phyloP scores from a whole-genome alignment of 139 green algal species.

The Tetraselmis chui region DNA sequence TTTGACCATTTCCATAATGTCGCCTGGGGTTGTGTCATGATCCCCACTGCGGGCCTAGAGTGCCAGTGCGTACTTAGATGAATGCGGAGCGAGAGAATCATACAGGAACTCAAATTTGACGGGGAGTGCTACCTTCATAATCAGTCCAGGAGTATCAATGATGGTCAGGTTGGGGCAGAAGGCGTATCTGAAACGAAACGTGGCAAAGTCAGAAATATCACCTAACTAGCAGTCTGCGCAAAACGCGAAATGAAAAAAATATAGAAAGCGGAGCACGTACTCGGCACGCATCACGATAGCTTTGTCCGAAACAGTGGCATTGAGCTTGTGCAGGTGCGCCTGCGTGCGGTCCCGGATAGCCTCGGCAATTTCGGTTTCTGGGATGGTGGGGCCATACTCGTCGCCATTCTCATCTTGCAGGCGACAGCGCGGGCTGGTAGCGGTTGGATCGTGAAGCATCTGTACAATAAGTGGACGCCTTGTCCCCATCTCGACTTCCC shows the following conservation, averaged over 20 bases:
- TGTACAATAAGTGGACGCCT: slow-evolving; percentile 26
- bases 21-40: slow-evolving; percentile 73
- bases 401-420: slow-evolving; percentile 81
- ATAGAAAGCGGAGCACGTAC: slow-evolving; percentile 19
- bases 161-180: slow-evolving; percentile 89
- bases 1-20: slow-evolving; percentile 91
- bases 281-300: slow-evolving; percentile 73
- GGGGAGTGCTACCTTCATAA: slow-evolving; percentile 59
- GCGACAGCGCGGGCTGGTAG: slow-evolving; percentile 63
- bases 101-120: no score
- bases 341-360: slow-evolving; percentile 75
- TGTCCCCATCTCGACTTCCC: background rate
- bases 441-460: slow-evolving; percentile 73
- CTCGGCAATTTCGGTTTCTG: slow-evolving; percentile 67
- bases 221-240: slow-evolving; percentile 14
- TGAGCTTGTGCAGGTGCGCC: slow-evolving; percentile 60
- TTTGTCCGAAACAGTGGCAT: slow-evolving; percentile 66
- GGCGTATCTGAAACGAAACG: slow-evolving; percentile 31
- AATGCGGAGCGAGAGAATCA: no score
- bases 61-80: background rate
- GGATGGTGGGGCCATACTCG: slow-evolving; percentile 66
- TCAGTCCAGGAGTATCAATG: slow-evolving; percentile 90
- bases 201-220: background rate
- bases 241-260: slow-evolving; percentile 4
- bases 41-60: slow-evolving; percentile 70